Base-by-base conservation (phyloP, 805 yeast species). In the Kuraishia cidri region DNA sequence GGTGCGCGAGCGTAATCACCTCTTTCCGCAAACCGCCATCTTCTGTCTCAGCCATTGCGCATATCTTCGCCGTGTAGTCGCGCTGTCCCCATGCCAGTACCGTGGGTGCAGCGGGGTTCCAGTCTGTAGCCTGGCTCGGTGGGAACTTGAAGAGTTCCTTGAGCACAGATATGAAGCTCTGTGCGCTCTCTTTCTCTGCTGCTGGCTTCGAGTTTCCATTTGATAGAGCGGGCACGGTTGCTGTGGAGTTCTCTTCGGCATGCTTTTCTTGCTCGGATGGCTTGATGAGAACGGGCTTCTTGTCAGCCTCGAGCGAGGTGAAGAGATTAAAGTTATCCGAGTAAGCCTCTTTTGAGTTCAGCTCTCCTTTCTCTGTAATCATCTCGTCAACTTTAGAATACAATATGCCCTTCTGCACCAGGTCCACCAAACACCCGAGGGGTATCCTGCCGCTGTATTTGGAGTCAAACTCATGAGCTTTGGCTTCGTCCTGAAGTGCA, bases 331-430 rank as follows among this genome's bases (percentile, higher is more conserved):
- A 67, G 31, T 24, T 17, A 30, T 30, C 29, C 14, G 26, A 9
- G 45, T 30, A 22, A 42, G 39, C 9, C 36, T 43, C 28, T 38
- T 31, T 15, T 26, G 38, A 12, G 31, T 35, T 24, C 40, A 30
- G 32, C 42, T 20, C 38, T 29, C 48, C 46, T 16, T 55, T 57
- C 4, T 46, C 52, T 7, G 55, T 53, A 6, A 71, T 70, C 27
- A 77, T 52, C 4, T 72, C 66, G 47, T 84, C 88, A 13, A 80
- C 72, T 39, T 83, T 74, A n/a, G 77, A 60, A 50, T 79, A 84
- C 30, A 87, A 64, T 12, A 88, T 72, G 2, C 97, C 97, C 50
- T 77, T 82, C 45, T 90, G 97, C 0, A 90, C 78, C 27, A 90
- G 59, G 46, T 74, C 73, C 9, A 90, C 94, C 20, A 90, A 61